Base-by-base conservation (phyloP, 805 yeast species). In the Hanseniaspora meyeri region DNA sequence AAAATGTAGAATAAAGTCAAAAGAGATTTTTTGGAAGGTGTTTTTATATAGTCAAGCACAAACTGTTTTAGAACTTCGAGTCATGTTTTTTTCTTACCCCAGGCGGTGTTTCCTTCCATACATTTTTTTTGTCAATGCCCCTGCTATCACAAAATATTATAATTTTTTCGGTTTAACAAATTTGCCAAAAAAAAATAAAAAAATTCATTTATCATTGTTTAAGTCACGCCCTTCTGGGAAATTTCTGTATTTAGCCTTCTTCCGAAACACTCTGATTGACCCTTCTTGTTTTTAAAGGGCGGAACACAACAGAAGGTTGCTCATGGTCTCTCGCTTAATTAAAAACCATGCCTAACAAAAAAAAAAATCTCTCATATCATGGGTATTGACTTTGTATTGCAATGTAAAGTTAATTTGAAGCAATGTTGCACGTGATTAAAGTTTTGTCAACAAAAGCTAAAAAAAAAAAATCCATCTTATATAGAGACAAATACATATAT, bases 131-230 rank as follows among this genome's bases (percentile, higher is more conserved):
- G 27, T 24, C 27, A 24, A 24, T 24, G 5, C 5, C 27, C 27
- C 27, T 24, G 27, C 5, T 24, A 24, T 11, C 37, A 12, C 14
- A 34, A 11, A 34, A 34, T 34, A 14, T 2, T 12, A 12, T 16
- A 20, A 14, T 48, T 48, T 46, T 46, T 46, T 46, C 49, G 39
- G 39, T 32, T 36, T 49, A 38, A 49, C 34, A 39, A 49, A 24
- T n/a, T 24, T 12, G 24, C 3, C 12, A 27, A 10, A 14, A 36
- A 31, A n/a, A n/a, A 19, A 16, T 27, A 29, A 45, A 43, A 27
- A 43, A 29, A 16, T 12, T 31, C 37, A 29, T 16, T 45, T 31
- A 29, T n/a, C n/a, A 24, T 11, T 24, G 17, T 14, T 24, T 3
- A 42, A 42, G 45, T 42, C 45, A 42, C 17, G 45, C 45, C 45